Evolutionary conservation across 2,329 filamentous ascomycete genomes (phyloP).

Genomic region (Sclerotinia minor): DNA sequence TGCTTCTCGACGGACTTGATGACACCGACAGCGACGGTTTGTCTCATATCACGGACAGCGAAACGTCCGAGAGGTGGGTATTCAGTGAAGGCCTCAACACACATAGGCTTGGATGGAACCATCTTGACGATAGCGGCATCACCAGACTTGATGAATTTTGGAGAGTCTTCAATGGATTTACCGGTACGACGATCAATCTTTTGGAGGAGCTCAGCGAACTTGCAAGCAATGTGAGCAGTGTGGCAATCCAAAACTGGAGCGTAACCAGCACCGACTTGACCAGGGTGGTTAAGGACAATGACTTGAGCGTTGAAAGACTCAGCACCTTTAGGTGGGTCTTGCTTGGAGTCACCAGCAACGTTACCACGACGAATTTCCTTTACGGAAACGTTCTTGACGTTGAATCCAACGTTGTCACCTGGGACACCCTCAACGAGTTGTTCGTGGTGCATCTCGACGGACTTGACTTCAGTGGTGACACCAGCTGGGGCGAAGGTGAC

Average conservation of each 20-base stretch:
- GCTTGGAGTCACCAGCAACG: slow-evolving; percentile 99
- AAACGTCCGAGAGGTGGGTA: slow-evolving; percentile 99
- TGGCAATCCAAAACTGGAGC: slow-evolving; percentile 99
- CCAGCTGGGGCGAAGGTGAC: slow-evolving; percentile 98
- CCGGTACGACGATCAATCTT: slow-evolving; percentile 99
- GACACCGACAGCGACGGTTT: neutral
- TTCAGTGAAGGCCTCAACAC: slow-evolving; percentile 99
- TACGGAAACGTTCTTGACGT: slow-evolving; percentile 99
- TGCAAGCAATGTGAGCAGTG: slow-evolving; percentile 99
- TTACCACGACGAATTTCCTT: slow-evolving; percentile 99
- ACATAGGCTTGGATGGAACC: slow-evolving; percentile 99
- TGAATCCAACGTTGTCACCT: slow-evolving; percentile 99
- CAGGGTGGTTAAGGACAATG: slow-evolving; percentile 99
- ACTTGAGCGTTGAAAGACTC: slow-evolving; percentile 99
- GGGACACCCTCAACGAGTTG: slow-evolving; percentile 92
- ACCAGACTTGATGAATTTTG: slow-evolving; percentile 99
- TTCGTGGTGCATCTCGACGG: slow-evolving; percentile 99
- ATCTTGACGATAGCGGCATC: slow-evolving; percentile 99
- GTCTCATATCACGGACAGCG: slow-evolving; percentile 62
- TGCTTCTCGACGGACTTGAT: slow-evolving; percentile 9
- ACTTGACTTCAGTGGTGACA: slow-evolving; percentile 99
- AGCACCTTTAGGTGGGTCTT: slow-evolving; percentile 86
- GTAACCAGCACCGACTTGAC: slow-evolving; percentile 98
- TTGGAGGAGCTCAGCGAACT: slow-evolving; percentile 98
- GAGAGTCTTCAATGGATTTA: slow-evolving; percentile 86